phyloP scores from a whole-genome alignment of 1,284 basidiomycete genomes.

The Trametes pubescens region DNA sequence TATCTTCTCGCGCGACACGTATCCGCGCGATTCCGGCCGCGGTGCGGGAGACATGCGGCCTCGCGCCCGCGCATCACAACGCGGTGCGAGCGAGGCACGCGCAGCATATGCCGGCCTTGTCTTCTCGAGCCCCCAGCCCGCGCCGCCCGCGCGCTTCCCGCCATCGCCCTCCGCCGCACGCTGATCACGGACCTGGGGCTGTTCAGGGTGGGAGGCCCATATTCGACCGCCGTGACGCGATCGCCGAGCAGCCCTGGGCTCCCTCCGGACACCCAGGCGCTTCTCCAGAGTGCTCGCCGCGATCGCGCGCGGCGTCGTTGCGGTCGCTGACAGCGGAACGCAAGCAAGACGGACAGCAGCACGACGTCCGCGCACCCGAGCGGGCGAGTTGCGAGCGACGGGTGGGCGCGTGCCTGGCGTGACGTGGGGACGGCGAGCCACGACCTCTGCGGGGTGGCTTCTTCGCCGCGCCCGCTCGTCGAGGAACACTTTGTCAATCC shows the following conservation, averaged over 20 bases:
- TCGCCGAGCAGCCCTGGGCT: not conserved
- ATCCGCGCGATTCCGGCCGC: slow-evolving; percentile 18
- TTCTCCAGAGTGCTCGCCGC: not conserved
- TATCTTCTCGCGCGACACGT: not conserved
- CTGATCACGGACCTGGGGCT: slow-evolving; percentile 22
- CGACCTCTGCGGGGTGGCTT: slow-evolving; percentile 8
- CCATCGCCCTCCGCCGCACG: slow-evolving; percentile 11
- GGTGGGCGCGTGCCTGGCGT: slow-evolving; percentile 13
- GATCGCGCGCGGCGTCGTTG: slow-evolving; percentile 3
- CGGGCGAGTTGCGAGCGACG: slow-evolving; percentile 1
- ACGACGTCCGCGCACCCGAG: not conserved
- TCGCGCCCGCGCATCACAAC: slow-evolving; percentile 35
- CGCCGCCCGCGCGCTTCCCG: slow-evolving; percentile 10
- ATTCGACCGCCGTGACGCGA: slow-evolving; percentile 10
- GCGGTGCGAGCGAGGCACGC: slow-evolving; percentile 35
- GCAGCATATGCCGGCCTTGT: slow-evolving; percentile 9
- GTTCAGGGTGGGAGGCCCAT: slow-evolving; percentile 23
- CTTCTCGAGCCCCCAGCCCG: not conserved
- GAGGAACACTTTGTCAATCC: slow-evolving; percentile 31
- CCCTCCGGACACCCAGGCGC: no score
- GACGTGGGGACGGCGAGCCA: slow-evolving; percentile 13
- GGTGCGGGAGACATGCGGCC: slow-evolving; percentile 26
- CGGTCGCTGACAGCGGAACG: not conserved
- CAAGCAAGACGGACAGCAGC: not conserved
- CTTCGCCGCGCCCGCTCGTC: slow-evolving; percentile 19